These are phyloP conservation scores for Helotiales sp. DNA, from an alignment of 2,329 filamentous ascomycete genomes.

Conservation along the genomic window DNA sequence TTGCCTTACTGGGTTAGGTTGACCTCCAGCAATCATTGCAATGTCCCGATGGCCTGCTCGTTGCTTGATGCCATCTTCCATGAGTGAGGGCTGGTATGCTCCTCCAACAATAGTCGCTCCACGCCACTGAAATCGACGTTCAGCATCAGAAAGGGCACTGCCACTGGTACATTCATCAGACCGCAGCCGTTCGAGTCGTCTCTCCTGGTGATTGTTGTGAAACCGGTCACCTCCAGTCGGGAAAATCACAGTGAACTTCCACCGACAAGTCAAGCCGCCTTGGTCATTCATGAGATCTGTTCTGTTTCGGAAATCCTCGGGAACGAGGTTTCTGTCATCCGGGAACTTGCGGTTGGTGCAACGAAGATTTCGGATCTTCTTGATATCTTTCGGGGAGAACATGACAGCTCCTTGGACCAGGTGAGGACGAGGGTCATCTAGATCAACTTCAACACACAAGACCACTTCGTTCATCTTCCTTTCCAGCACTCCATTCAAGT, in stretches of 20 bases:
- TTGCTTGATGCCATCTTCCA: neutral
- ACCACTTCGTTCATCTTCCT: conserved; percentile 46
- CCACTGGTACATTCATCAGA: conserved; percentile 15
- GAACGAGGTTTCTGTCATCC: conserved; percentile 32
- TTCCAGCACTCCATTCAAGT: conserved; percentile 38
- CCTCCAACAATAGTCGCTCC: conserved; percentile 42
- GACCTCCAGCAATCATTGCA: neutral
- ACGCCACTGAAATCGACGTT: conserved; percentile 37
- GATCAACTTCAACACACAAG: conserved; percentile 40
- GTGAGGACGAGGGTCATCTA: conserved; percentile 36
- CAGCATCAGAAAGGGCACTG: conserved; percentile 10
- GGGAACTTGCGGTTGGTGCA: conserved; percentile 58
- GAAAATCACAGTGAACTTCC: conserved; percentile 41
- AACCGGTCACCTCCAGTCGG: conserved; percentile 22
- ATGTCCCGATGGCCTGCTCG: neutral
- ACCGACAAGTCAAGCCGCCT: conserved; percentile 52
- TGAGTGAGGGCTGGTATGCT: conserved; percentile 35
- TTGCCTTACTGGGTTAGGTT: neutral
- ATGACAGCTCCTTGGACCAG: conserved; percentile 44
- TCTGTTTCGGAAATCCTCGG: conserved; percentile 21
- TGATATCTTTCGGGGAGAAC: conserved; percentile 41
- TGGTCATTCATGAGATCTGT: conserved; percentile 29
- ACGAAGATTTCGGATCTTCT: conserved; percentile 43
- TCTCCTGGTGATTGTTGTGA: conserved; percentile 25
- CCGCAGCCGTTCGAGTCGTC: conserved; percentile 22